phyloP scores from a whole-genome alignment of 768 basidiomycete species.

The Lyophyllum semitale region DNA sequence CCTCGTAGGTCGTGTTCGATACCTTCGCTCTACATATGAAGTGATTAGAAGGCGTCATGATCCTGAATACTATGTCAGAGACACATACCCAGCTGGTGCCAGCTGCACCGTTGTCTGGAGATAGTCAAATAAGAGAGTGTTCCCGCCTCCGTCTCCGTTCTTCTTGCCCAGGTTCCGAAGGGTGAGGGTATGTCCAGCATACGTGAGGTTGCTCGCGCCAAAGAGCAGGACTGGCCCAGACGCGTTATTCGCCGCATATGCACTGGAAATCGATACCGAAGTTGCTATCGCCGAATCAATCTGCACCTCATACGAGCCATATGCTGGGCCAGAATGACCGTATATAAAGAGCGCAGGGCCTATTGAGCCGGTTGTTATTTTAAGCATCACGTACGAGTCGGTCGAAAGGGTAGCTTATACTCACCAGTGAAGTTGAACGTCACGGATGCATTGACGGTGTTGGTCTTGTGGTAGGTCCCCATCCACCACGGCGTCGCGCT shows the following conservation, averaged over 20 bases:
- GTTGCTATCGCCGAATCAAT: conserved; percentile 32
- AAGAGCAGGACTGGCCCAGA: conserved; percentile 36
- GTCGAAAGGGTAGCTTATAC: conserved; percentile 6
- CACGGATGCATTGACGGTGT: conserved; percentile 34
- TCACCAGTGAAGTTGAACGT: conserved; percentile 46
- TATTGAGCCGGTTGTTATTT: conserved; percentile 9
- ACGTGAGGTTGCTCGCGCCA: conserved; percentile 34
- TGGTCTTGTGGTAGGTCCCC: conserved; percentile 47
- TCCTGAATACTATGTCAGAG: not conserved
- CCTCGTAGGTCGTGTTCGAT: conserved; percentile 42
- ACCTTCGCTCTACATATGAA: conserved; percentile 39
- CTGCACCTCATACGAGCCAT: conserved; percentile 43
- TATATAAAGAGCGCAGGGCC: conserved; percentile 47
- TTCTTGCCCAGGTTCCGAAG: conserved; percentile 43
- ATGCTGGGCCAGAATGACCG: conserved; percentile 41
- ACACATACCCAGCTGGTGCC: conserved; percentile 42
- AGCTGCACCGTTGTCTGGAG: conserved; percentile 42
- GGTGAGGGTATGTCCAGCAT: conserved; percentile 36
- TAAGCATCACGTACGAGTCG: not conserved
- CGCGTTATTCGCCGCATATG: conserved; percentile 33
- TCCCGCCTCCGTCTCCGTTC: conserved; percentile 35
- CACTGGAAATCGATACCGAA: conserved; percentile 25
- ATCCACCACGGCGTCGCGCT: conserved; percentile 37
- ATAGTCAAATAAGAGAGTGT: conserved; percentile 43
- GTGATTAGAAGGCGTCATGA: not conserved